Evolutionary conservation across 2,329 filamentous ascomycete species (phyloP), one percentile per base, ranked within the genome.

Genomic region (Pseudopithomyces maydicus): DNA sequence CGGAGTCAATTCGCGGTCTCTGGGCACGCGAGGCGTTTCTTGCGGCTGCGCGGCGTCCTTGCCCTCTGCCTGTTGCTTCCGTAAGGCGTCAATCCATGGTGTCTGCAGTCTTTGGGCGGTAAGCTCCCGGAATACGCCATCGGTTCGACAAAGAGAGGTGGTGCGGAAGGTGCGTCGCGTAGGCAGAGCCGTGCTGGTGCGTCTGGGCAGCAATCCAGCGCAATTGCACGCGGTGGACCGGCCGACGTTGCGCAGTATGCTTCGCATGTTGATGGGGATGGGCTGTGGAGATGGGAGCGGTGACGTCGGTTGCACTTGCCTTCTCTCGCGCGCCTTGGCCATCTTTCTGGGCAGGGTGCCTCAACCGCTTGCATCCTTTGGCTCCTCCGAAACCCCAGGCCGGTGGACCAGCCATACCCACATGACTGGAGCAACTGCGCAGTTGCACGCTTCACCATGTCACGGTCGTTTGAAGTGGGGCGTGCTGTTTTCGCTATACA

Each of bases 61-160:
- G 1, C 64, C 68, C 20, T 75, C 71, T 52, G 69, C 65, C 55
- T 83, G 81, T 63, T 83, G 81, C 62, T 82, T 79, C 19, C 79
- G 80, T 47, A 89, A 77, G 0, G 88, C 88, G 63, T 90, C 85
- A 39, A 90, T 82, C 85, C 88, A 90, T 26, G 88, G 87, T n/a
- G 82, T 88, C 58, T 84, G 84, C 7, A 88, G 70, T 11, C 73
- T 63, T 65, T 71, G 70, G 10, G 65, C 65, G 15, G 73, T 76
- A 51, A 88, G 75, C 52, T 82, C 85, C 46, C 79, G 77, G 66
- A 86, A 87, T n/a, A 88, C 84, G 2, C 85, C 85, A 74, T 87
- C 84, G 15, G 82, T 85, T 15, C 55, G 64, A 38, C 58, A 67
- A 14, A 39, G 15, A 8, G 57, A 44, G 62, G 63, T 73, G 54